Evolutionary conservation across 495 filamentous ascomycete species (phyloP).

Genomic region (Podospora anserina): DNA sequence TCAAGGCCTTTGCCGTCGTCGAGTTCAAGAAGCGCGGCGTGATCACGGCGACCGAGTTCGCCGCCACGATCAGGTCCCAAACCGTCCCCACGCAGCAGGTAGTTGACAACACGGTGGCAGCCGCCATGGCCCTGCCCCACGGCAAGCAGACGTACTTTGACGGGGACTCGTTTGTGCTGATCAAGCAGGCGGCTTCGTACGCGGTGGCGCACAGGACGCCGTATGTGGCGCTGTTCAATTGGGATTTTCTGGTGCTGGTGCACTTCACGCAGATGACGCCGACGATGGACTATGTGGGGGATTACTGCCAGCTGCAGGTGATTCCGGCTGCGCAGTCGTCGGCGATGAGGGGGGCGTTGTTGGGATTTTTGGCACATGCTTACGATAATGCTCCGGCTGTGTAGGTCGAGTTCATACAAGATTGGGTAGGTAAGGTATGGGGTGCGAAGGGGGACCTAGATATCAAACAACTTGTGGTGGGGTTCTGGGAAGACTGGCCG

Average conservation of each 20-base stretch:
- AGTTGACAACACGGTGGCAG: neutral
- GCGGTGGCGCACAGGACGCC: slow-evolving; percentile 1
- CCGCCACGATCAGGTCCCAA: neutral
- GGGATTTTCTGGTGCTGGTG: neutral
- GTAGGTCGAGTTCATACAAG: too few species aligned
- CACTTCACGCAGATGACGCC: neutral
- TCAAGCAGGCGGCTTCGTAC: slow-evolving; percentile 8
- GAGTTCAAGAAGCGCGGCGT: slow-evolving; percentile 13
- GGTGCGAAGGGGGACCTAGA: too few species aligned
- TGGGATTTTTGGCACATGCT: neutral
- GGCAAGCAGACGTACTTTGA: neutral
- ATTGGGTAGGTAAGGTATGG: too few species aligned
- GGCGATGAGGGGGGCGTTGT: neutral
- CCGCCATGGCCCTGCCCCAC: neutral
- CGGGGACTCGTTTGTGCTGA: neutral
- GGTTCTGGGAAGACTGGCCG: too few species aligned
- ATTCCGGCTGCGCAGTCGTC: neutral
- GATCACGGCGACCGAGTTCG: neutral
- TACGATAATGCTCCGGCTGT: neutral
- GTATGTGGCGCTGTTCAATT: slow-evolving; percentile 8
- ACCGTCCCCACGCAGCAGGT: too few species aligned
- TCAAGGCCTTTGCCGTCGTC: slow-evolving; percentile 8
- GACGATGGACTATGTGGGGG: neutral
- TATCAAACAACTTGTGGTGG: too few species aligned
- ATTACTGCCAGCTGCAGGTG: neutral